Base-by-base conservation (phyloP, 2,329 filamentous ascomycete species). In the Neurospora sp. region DNA sequence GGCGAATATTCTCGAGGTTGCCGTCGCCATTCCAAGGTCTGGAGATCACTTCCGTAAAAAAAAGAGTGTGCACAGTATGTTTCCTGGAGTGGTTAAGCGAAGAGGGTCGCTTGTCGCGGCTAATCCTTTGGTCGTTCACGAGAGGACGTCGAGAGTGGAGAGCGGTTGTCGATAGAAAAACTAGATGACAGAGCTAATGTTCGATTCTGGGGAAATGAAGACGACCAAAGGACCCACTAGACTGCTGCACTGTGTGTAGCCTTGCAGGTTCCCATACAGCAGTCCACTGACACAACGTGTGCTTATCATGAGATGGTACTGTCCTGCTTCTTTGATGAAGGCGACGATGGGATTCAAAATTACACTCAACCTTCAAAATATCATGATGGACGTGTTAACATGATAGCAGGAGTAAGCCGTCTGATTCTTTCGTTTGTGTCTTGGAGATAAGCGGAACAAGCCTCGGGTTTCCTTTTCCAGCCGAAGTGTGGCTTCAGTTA, bases 181-280 rank as follows among this genome's bases (percentile, higher is more conserved):
- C n/a, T n/a, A 28, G 28, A 28, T 28, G 28, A 28, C 28, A 28
- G 28, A 68, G 67, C 71, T 43, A 72, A 68, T 66, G 39, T 66
- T 62, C 68, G 69, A 72, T 72, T 68, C 43, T 66, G 69, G 71
- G 69, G 68, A 69, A 69, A 40, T 38, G 68, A 43, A 40, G 42
- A 68, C 19, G 38, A 15, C n/a, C 52, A 62, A 17, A 17, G 52
- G 66, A 70, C 66, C 69, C 70, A 69, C 68, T 23, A 23, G 1
- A n/a, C n/a, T n/a, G 36, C 58, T 42, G 40, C 11, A 67, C 15
- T 19, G 68, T 71, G 66, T 38, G 66, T 69, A 58, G 66, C 69
- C 62, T 70, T 38, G 46, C 58, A 28, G 66, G 38, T 68, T 23
- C 38, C 28, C 69, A n/a, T 52, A 8, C 13, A 28, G 33, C 52